Evolutionary conservation across 768 basidiomycete genomes (phyloP), one percentile per base, ranked within the genome.

Genomic region (Phylloporus scabripes): DNA sequence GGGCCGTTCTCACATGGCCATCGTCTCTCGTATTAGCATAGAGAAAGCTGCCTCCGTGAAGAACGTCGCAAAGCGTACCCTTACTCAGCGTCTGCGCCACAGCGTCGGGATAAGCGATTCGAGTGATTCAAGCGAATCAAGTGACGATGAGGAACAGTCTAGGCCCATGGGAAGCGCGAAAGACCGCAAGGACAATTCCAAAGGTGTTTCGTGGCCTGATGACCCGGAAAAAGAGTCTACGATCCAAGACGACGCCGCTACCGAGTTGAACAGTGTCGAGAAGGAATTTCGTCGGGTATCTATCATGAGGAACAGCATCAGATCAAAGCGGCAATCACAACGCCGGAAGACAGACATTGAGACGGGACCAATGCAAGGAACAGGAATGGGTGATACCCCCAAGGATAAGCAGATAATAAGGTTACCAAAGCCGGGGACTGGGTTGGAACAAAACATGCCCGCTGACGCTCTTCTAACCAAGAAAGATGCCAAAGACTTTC

Each of bases 1-100:
- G 60, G 92, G 90, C 4, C 77, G 89, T 26, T 89, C 86, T 36
- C 92, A 95, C 63, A 93, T 95, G 80, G 92, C 92, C 18, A 87
- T 94, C 56, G 89, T 93, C 46, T 83, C 82, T 53, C 80, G 88
- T 39, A 80, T 87, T 56, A 85, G 82, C 45, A 75, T 75, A 11
- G 81, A 84, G 50, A 84, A 82, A 66, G 86, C 86, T 15, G 75
- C 80, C n/a, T 83, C 82, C 45, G 82, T 92, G 48, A 92, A 91
- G 76, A 79, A 87, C 55, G 86, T 82, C 4, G 88, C 88, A 36
- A 92, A 91, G 61, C 78, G 79, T 42, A 83, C 86, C 5, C 72
- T 93, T 28, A 87, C 87, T 0, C 85, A 88, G 53, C 83, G 89
- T 44, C 73, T 92, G 21, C 80, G 85, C 47, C 75, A 81, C 52